Evolutionary conservation across 192 early-diverging fungal genomes (phyloP), one percentile per base, ranked within the genome.

Genomic region (Entomortierella parvispora): DNA sequence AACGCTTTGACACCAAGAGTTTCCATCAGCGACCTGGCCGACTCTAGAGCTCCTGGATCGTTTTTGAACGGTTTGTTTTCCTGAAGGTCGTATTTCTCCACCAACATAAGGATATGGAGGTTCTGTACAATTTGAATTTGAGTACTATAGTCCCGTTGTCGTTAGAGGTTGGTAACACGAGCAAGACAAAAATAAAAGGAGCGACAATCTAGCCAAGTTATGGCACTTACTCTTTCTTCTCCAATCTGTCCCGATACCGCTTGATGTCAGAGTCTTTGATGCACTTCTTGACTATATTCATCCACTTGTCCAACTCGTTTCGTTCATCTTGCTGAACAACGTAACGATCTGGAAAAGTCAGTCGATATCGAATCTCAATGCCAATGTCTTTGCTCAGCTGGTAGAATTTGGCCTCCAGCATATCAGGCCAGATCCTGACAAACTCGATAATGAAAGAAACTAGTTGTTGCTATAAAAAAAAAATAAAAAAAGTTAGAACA

Each of bases 21-120:
- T 12, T 77, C 74, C 74, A 77, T 77, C 29, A 77, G 68, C 22
- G 47, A 46, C 18, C 37, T 64, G 12, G 50, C 42, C 2, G 66
- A 31, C 32, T 77, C 68, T 25, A 57, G 43, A 1, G 74, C 74
- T 3, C 74, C 74, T 2, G 74, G 74, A 32, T 77, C 74, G 25
- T 77, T 77, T 48, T 77, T 77, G 66, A 77, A 77, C 0, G 74
- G 74, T 17, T 42, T 77, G 49, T 77, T 77, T 46, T 77, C 74
- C 29, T 77, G 65, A 4, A 77, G 40, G 10, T 43, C 61, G 10
- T 68, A 77, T 32, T 77, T 77, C 47, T 64, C 54, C 37, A 77
- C 63, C 23, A 77, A 37, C 2, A 77, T 34, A 1, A 77, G 55
- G 26, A 77, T 58, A n/a, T 68, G 74, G 1, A 77, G 55, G 32